Evolutionary conservation across 768 basidiomycete genomes (phyloP), one percentile per base, ranked within the genome.

Genomic region (Xerocomellus amylosporus): DNA sequence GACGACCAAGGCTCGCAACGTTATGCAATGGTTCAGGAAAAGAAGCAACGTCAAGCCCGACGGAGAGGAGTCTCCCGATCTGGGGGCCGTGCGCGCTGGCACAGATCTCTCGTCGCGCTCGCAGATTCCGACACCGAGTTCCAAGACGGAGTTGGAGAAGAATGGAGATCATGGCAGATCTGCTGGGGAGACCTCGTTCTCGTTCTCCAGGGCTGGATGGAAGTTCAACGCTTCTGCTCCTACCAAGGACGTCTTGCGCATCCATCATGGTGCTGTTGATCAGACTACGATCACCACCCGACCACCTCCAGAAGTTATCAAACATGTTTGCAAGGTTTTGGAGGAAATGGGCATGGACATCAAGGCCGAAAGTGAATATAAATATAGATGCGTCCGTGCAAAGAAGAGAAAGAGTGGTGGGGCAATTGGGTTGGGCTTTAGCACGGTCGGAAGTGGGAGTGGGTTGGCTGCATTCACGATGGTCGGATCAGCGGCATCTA

Each of bases 21-120:
- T 99, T 49, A 98, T 98, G 96, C 87, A 94, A 60, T 99, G 97
- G 97, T 98, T 99, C 82, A 79, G 89, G 71, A 81, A 80, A 51
- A 82, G 80, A 72, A 86, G 84, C 64, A 87, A 83, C 3, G 69
- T 46, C 49, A 71, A 68, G 64, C 67, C 60, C 52, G 71, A 64
- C 38, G 61, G 54, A 46, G 73, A 65, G 24, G 63, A 54, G 28
- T 58, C 58, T 22, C 36, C 63, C 3, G 60, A 55, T 15, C 22
- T 56, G 8, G 58, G 52, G 4, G 13, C 51, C 1, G 2, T 55
- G 7, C 70, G 61, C 0, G 54, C 62, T 28, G 66, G 66, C 39
- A 58, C 63, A 19, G 60, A 66, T 19, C 44, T 64, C 14, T 59
- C 68, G 5, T 71, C 64, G 8, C 64, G 66, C 15, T 67, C 70